Evolutionary conservation across 192 early-diverging fungal genomes (phyloP), one percentile per base, ranked within the genome.

Genomic region (Chytriomyces sp.): DNA sequence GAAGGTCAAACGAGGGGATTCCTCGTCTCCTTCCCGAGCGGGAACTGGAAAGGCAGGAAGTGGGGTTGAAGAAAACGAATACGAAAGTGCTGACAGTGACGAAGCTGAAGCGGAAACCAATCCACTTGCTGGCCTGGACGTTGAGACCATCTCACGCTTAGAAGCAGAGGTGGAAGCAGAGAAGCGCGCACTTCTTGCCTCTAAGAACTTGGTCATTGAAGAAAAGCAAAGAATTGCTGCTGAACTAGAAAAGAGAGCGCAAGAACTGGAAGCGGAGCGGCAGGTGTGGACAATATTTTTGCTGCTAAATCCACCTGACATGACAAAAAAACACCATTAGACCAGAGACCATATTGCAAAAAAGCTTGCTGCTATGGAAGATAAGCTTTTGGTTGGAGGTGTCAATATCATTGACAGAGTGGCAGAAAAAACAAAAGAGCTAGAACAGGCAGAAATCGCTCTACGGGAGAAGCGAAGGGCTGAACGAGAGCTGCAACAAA

Each of bases 141-240:
- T 84, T 25, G 81, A 83, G 40, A 85, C 77, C n/a, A 77, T 87
- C 31, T 60, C 79, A 19, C 34, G 75, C 57, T 40, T 88, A 39
- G 83, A 85, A 76, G 81, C 71, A n/a, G 83, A 89, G 72, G 77
- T 85, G 7, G 88, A 86, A 39, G 78, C 80, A 3, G 86, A 86
- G 39, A 83, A 82, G 69, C 40, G 40, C 1, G 81, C 82, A 5
- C 38, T 88, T 0, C 73, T 87, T 10, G 83, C 75, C 2, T 86
- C 82, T 22, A 86, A 87, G 66, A 87, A 86, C 74, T 82, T 88
- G 57, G 81, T 85, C 28, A 73, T 73, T 28, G 80, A 85, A 49
- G 83, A 88, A 58, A 87, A 82, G 54, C 81, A 88, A 60, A 70
- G 79, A 49, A 70, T 88, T 3, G 73, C 82, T 5, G 77, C 74